Percentiles rank a stretch among this genome's conserved stretches.
phyloP scores from a whole-genome alignment of 2,329 filamentous ascomycete species.

The Ophiosphaerella herpotricha region DNA sequence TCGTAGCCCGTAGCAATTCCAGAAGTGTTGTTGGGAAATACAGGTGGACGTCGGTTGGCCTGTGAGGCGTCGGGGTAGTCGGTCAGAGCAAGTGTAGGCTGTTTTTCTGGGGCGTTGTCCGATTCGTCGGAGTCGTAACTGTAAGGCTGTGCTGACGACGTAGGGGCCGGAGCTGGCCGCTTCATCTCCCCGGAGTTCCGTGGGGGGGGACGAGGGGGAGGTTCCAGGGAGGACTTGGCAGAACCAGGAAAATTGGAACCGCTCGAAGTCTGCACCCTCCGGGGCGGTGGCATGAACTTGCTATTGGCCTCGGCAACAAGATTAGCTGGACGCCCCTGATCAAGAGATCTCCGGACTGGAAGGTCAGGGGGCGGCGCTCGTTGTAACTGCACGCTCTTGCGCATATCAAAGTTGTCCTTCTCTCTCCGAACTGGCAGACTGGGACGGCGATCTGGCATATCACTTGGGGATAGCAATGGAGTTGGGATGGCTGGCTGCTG shows the following conservation, averaged over 20 bases:
- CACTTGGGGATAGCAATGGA: conserved; percentile 22
- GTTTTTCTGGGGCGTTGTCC: conserved; percentile 50
- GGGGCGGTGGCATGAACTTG: conserved; percentile 41
- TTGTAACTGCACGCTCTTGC: conserved; percentile 41
- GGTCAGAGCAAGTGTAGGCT: conserved; percentile 58
- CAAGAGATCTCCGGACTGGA: conserved; percentile 44
- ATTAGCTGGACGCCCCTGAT: conserved; percentile 34
- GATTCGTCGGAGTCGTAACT: conserved; percentile 57
- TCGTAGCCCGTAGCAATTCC: conserved; percentile 88
- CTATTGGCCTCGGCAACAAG: conserved; percentile 30
- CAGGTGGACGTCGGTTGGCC: conserved; percentile 81
- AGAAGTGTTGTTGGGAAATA: conserved; percentile 70
- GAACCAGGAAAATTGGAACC: conserved; percentile 8
- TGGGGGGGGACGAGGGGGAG: conserved; percentile 40
- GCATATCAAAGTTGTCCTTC: conserved; percentile 39
- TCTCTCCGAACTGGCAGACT: conserved; percentile 53
- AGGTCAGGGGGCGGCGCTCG: conserved; percentile 37
- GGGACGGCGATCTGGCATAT: conserved; percentile 53
- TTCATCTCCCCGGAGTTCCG: conserved; percentile 42
- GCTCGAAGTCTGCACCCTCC: conserved; percentile 38
- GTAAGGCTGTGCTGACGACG: conserved; percentile 30
- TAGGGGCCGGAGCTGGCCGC: conserved; percentile 25
- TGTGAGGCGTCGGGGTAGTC: conserved; percentile 84
- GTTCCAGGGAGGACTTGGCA: conserved; percentile 29
- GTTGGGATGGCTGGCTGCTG: conserved; percentile 23